These are phyloP conservation scores for Cytospora mali DNA, from an alignment of 2,329 filamentous ascomycete genomes.

Conservation along the genomic window DNA sequence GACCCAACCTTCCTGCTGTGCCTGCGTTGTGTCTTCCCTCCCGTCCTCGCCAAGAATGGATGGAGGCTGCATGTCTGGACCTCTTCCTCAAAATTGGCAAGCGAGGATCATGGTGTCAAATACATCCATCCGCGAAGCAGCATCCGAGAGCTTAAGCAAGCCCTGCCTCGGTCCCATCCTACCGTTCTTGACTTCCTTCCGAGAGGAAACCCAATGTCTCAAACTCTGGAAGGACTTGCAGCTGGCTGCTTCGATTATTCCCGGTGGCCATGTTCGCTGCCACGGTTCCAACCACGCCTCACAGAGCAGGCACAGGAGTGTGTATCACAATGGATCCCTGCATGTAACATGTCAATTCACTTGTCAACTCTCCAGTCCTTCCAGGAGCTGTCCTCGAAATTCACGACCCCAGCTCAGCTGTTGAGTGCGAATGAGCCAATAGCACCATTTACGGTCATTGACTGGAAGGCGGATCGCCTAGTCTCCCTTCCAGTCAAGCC, in stretches of 20 bases:
- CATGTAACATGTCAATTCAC: not conserved
- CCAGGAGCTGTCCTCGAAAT: conserved; percentile 16
- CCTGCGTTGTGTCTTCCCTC: not conserved
- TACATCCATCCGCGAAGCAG: conserved; percentile 17
- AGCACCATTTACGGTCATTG: conserved; percentile 39
- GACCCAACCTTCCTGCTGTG: not conserved
- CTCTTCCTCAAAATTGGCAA: conserved; percentile 24
- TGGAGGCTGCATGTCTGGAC: conserved; percentile 31
- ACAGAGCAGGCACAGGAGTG: not conserved
- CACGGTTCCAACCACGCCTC: not conserved
- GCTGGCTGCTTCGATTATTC: conserved; percentile 35
- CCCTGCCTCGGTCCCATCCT: conserved; percentile 32
- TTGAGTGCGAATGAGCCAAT: conserved; percentile 23
- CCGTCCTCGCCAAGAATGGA: conserved; percentile 11
- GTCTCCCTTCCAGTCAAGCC: conserved; percentile 34
- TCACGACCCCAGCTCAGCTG: conserved; percentile 27
- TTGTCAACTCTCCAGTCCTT: not conserved
- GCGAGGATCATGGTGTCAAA: not conserved
- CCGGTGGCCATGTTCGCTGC: not conserved
- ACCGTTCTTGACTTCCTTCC: conserved; percentile 41
- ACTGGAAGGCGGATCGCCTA: conserved; percentile 43
- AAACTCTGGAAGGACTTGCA: conserved; percentile 31
- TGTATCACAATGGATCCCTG: not conserved
- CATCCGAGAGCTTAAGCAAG: conserved; percentile 34
- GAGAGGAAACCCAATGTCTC: conserved; percentile 33